These are phyloP conservation scores for Auricularia sp. DNA, from an alignment of 768 basidiomycete species.

Conservation along the genomic window DNA sequence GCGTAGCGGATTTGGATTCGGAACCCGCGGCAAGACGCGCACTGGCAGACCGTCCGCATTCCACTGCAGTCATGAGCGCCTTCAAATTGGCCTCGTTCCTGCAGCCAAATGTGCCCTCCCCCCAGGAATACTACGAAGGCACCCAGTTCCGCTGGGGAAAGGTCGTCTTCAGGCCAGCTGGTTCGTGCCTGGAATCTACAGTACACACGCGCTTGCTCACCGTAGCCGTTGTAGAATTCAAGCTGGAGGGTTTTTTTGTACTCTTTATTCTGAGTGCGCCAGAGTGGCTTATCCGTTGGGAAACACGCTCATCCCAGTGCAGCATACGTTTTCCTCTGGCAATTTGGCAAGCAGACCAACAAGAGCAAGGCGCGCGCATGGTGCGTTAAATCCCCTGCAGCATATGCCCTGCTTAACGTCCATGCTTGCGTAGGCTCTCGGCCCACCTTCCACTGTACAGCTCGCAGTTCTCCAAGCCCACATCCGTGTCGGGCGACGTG, in stretches of 20 bases:
- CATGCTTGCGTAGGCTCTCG: slow-evolving; percentile 38
- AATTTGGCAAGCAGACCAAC: slow-evolving; percentile 55
- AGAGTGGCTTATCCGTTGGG: background rate
- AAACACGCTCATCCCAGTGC: background rate
- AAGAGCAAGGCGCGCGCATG: slow-evolving; percentile 50
- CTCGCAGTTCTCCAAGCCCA: slow-evolving; percentile 68
- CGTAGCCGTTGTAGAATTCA: slow-evolving; percentile 38
- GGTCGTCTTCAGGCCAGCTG: slow-evolving; percentile 72
- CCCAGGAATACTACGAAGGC: slow-evolving; percentile 56
- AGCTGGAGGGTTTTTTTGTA: slow-evolving; percentile 52
- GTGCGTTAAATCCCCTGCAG: slow-evolving; percentile 31
- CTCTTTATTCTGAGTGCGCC: slow-evolving; percentile 29
- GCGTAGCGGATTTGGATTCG: background rate
- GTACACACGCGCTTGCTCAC: background rate
- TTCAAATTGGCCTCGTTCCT: background rate
- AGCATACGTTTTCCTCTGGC: slow-evolving; percentile 46
- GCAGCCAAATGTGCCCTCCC: slow-evolving; percentile 5
- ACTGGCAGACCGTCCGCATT: background rate
- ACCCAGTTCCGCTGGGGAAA: slow-evolving; percentile 63
- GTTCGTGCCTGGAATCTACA: slow-evolving; percentile 24
- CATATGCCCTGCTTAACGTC: slow-evolving; percentile 2
- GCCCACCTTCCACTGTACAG: slow-evolving; percentile 49
- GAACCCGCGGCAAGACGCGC: background rate
- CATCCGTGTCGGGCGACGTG: slow-evolving; percentile 35
- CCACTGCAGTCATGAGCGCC: background rate